phyloP scores from a whole-genome alignment of 495 filamentous ascomycete species.

The Aspergillus mulundensis region DNA sequence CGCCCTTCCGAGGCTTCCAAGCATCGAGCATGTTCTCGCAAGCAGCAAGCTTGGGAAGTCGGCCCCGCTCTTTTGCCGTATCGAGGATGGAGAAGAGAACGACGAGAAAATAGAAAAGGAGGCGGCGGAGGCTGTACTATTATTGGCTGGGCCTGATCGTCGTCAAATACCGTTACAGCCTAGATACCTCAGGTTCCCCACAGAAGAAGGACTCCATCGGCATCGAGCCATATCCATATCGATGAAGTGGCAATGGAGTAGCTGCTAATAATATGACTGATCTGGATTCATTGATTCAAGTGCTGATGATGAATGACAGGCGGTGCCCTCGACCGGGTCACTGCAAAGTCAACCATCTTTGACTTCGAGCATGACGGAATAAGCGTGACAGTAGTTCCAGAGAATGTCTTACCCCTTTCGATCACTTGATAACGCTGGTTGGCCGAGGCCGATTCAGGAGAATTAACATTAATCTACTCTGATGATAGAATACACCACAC shows the following conservation, averaged over 20 bases:
- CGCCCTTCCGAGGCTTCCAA: constrained; percentile 6
- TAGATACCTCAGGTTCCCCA: constrained; percentile 13
- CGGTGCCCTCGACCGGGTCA: neutral
- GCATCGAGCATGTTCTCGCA: constrained; percentile 16
- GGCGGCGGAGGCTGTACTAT: constrained; percentile 9
- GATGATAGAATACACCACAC: neutral
- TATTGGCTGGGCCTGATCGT: constrained; percentile 13
- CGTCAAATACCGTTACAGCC: constrained; percentile 11
- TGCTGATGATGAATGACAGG: neutral
- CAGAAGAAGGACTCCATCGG: neutral
- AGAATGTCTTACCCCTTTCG: constrained; percentile 22
- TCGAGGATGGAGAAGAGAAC: neutral
- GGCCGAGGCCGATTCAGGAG: constrained; percentile 21
- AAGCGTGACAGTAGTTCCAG: neutral
- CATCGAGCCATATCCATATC: neutral
- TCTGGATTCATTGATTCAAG: neutral
- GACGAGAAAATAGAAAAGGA: constrained; percentile 13
- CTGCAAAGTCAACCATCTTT: neutral
- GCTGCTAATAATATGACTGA: constrained; percentile 1
- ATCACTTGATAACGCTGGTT: constrained; percentile 15
- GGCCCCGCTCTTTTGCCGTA: constrained; percentile 10
- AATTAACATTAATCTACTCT: constrained; percentile 18
- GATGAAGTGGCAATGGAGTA: neutral
- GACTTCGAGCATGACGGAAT: neutral
- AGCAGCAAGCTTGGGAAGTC: neutral